Evolutionary conservation across 345 rosid genomes (phyloP).

Genomic region (Eucalyptus sideroxylon): DNA sequence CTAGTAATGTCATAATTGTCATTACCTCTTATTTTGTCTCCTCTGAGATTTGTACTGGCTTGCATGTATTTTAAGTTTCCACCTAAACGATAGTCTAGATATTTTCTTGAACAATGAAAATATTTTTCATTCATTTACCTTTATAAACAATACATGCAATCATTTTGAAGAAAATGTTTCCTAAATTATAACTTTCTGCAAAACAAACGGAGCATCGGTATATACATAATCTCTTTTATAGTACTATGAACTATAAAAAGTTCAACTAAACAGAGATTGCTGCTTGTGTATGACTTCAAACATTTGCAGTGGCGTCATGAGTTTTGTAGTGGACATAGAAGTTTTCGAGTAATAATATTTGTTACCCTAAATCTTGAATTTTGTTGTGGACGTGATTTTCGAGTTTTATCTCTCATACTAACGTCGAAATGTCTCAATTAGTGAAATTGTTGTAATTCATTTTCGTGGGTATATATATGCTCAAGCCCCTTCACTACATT

Average conservation of each 20-base stretch:
- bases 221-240: not conserved
- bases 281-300: not conserved
- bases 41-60: not conserved
- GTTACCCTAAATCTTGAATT: too few species aligned
- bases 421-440: not conserved
- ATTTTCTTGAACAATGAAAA: too few species aligned
- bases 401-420: not conserved
- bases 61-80: not conserved
- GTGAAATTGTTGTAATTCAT: not conserved
- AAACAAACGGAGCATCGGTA: accelerated
- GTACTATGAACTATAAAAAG: not conserved
- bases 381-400: too few species aligned
- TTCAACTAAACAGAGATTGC: accelerated
- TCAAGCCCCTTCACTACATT: not conserved
- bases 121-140: too few species aligned
- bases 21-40: not conserved
- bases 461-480: not conserved
- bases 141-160: too few species aligned
- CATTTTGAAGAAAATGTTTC: too few species aligned
- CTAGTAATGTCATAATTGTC: not conserved
- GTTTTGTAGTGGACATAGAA: not conserved
- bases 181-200: too few species aligned
- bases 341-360: accelerated
- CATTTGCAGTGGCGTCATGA: not conserved
- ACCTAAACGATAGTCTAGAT: not conserved